Evolutionary conservation across 371 early-diverging fungal species (phyloP).

Genomic region (Mucor racemosus): DNA sequence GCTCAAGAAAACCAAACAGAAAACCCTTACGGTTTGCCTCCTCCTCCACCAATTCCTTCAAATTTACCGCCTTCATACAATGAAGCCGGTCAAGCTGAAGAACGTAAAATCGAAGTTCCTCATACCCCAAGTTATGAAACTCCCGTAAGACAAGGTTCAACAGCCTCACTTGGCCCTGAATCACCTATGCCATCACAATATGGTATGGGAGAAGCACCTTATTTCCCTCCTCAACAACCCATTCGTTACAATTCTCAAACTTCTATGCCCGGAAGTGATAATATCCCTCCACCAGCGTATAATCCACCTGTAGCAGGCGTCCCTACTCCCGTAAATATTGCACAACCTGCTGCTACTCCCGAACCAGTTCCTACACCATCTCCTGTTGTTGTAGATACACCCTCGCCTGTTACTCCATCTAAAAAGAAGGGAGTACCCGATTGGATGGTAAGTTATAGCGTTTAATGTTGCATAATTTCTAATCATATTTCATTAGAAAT

Average conservation of each 20-base stretch:
- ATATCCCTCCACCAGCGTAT: conserved; percentile 4
- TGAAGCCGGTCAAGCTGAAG: conserved; percentile 22
- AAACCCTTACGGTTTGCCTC: neutral
- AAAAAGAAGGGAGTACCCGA: conserved; percentile 35
- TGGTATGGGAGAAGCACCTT: conserved; percentile 32
- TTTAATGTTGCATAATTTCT: neutral
- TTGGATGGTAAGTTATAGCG: conserved; percentile 40
- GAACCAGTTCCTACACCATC: conserved; percentile 3
- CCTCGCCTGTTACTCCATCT: conserved; percentile 13
- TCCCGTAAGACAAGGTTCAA: conserved; percentile 18
- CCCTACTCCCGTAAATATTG: neutral
- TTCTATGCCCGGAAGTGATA: conserved; percentile 6
- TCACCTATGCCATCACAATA: conserved; percentile 34
- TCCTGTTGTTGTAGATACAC: conserved; percentile 2
- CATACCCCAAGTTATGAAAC: neutral
- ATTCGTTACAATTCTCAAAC: conserved; percentile 12
- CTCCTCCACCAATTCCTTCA: neutral
- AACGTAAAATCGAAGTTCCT: conserved; percentile 10
- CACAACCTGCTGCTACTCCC: neutral
- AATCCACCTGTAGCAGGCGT: conserved; percentile 17
- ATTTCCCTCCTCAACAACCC: conserved; percentile 14
- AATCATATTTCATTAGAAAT: conserved; percentile 31
- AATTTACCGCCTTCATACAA: conserved; percentile 12
- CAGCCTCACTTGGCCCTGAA: conserved; percentile 32
- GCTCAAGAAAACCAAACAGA: neutral